Evolutionary conservation across 2,329 filamentous ascomycete genomes (phyloP).

Genomic region (Fusarium virguliforme): DNA sequence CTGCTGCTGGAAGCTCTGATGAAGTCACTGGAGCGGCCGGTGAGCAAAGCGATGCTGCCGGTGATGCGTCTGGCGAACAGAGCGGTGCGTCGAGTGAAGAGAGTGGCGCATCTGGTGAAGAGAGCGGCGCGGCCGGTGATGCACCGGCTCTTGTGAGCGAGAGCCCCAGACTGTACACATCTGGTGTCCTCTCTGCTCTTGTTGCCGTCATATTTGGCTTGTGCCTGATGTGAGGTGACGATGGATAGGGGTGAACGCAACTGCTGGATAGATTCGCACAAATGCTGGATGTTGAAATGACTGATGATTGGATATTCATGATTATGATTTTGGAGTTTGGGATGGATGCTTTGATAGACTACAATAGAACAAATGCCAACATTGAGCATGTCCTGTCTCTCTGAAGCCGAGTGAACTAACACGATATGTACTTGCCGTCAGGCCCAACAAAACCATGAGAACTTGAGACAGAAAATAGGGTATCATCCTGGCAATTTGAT

Average conservation of each 20-base stretch:
- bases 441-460: not conserved
- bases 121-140: slow-evolving; percentile 7
- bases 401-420: not conserved
- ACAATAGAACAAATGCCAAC: slow-evolving; percentile 1
- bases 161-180: slow-evolving; percentile 26
- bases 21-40: not conserved
- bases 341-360: not conserved
- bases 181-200: slow-evolving; percentile 33
- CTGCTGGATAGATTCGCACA: slow-evolving; percentile 8
- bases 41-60: not conserved
- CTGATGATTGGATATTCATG: slow-evolving; percentile 13
- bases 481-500: not conserved
- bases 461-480: not conserved
- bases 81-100: not conserved
- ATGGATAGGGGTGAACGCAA: not conserved
- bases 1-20: not conserved
- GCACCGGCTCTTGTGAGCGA: slow-evolving; percentile 31
- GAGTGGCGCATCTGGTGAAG: not conserved
- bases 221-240: slow-evolving; percentile 15
- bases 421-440: not conserved
- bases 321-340: not conserved
- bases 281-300: slow-evolving; percentile 8
- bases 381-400: not conserved
- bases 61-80: not conserved
- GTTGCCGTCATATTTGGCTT: slow-evolving; percentile 39